phyloP scores from a whole-genome alignment of 805 yeast species.

The Lipomyces mesembrius region DNA sequence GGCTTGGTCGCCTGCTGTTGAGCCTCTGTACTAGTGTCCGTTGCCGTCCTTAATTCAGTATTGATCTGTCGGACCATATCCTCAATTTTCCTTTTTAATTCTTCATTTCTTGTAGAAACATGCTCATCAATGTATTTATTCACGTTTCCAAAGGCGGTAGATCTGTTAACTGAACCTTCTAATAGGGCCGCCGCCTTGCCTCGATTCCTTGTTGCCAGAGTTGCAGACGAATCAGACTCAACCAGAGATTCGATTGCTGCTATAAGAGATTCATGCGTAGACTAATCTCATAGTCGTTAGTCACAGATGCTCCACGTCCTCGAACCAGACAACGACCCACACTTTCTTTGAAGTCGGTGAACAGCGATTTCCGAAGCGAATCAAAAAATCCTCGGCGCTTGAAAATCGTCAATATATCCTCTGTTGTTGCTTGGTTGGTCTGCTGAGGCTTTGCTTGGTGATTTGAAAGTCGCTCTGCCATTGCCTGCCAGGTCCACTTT shows the following conservation, averaged over 20 bases:
- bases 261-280: slow-evolving; percentile 14
- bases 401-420: slow-evolving; percentile 31
- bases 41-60: slow-evolving; percentile 15
- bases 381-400: slow-evolving; percentile 39
- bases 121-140: slow-evolving; percentile 34
- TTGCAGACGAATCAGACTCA: slow-evolving; percentile 22
- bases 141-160: slow-evolving; percentile 32
- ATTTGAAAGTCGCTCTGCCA: background rate
- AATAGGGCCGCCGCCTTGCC: slow-evolving; percentile 38
- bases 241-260: slow-evolving; percentile 25
- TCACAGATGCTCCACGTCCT: background rate
- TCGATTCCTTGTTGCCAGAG: slow-evolving; percentile 29
- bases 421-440: slow-evolving; percentile 49
- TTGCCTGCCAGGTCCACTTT: background rate
- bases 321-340: slow-evolving; percentile 18
- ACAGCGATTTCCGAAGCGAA: slow-evolving; percentile 30
- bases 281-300: background rate
- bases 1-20: background rate
- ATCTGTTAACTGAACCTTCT: slow-evolving; percentile 38
- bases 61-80: slow-evolving; percentile 21
- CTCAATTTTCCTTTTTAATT: slow-evolving; percentile 17
- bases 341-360: slow-evolving; percentile 34
- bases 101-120: slow-evolving; percentile 22
- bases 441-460: background rate
- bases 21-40: background rate